A percentile compares a stretch with the other conserved stretches of the same genome.
Conservation (phyloP, 2,329 filamentous ascomycete species). For the Xylariales sp. region DNA sequence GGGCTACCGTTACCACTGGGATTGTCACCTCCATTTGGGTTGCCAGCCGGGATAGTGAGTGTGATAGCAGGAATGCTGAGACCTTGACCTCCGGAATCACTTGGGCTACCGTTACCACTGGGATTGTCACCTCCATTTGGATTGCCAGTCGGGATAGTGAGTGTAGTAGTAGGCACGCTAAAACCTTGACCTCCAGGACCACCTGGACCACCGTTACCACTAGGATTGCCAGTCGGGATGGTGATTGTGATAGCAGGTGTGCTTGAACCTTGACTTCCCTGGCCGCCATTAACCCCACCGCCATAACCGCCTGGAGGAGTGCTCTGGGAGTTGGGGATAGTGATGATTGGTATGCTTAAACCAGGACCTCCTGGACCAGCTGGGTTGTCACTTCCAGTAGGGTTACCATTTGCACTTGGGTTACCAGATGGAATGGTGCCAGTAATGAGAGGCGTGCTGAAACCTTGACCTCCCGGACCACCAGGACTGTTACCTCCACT, state of each 20-base stretch:
- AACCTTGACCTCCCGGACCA: not conserved
- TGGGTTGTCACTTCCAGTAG: not conserved
- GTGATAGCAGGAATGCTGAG: not conserved
- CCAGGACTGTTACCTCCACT: conserved; percentile 1
- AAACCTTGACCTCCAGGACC: conserved; percentile 4
- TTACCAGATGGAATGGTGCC: not conserved
- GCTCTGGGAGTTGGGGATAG: not conserved
- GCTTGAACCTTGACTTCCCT: not conserved
- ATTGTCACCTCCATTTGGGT: not conserved
- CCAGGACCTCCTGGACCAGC: not conserved
- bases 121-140: not conserved
- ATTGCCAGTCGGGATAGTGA: not conserved
- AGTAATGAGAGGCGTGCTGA: not conserved
- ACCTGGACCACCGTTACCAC: conserved; percentile 1
- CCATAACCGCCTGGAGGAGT: conserved; percentile 6
- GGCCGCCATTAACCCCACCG: not conserved
- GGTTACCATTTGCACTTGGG: conserved; percentile 9
- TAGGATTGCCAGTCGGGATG: conserved; percentile 1
- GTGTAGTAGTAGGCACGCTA: not conserved
- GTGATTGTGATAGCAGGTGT: conserved; percentile 3
- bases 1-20: conserved; percentile 2
- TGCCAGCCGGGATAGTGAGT: not conserved
- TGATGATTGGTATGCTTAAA: too few relatives aligned
- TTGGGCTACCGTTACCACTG: not conserved
- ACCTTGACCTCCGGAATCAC: conserved; percentile 3